Percentiles rank a stretch among this genome's conserved stretches.
These are phyloP conservation scores for Acaromyces ingoldii DNA, from an alignment of 1,284 basidiomycete species.

Conservation along the genomic window DNA sequence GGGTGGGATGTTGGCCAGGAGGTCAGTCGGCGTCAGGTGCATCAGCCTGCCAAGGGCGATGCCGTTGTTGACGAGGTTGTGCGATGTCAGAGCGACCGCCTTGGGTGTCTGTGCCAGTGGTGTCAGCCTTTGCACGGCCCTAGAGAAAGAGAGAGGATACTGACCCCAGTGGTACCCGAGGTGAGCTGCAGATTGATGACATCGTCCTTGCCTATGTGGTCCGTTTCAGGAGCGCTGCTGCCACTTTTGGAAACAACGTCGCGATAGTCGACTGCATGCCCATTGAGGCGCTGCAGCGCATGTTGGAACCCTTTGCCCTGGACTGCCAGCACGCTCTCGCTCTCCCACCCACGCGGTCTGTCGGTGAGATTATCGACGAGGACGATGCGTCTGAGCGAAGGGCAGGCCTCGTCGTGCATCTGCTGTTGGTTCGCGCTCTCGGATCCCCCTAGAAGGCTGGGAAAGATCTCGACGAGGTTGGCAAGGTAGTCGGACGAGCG, in stretches of 20 bases:
- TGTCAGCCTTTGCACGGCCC: no score
- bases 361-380: conserved; percentile 62
- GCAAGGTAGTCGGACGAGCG: conserved; percentile 29
- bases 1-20: conserved; percentile 33
- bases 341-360: conserved; percentile 30
- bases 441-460: conserved; percentile 57
- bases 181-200: conserved; percentile 77
- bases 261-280: conserved; percentile 26
- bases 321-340: conserved; percentile 22
- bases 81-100: conserved; percentile 32
- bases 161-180: conserved; percentile 68
- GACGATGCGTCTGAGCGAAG: conserved; percentile 64
- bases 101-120: conserved; percentile 17
- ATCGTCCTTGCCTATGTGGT: conserved; percentile 59
- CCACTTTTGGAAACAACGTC: conserved; percentile 59
- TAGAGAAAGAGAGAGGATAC: conserved; percentile 53
- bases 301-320: conserved; percentile 20
- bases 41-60: conserved; percentile 68
- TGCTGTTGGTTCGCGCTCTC: conserved; percentile 54
- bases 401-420: conserved; percentile 62
- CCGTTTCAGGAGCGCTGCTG: conserved; percentile 56
- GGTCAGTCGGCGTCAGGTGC: conserved; percentile 49
- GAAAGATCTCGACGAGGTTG: conserved; percentile 59
- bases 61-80: conserved; percentile 75
- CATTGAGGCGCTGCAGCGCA: conserved; percentile 20